Percentiles rank a stretch among this genome's conserved stretches.
These are phyloP conservation scores for Amanita rimosa DNA, from an alignment of 768 basidiomycete species.

Conservation along the genomic window DNA sequence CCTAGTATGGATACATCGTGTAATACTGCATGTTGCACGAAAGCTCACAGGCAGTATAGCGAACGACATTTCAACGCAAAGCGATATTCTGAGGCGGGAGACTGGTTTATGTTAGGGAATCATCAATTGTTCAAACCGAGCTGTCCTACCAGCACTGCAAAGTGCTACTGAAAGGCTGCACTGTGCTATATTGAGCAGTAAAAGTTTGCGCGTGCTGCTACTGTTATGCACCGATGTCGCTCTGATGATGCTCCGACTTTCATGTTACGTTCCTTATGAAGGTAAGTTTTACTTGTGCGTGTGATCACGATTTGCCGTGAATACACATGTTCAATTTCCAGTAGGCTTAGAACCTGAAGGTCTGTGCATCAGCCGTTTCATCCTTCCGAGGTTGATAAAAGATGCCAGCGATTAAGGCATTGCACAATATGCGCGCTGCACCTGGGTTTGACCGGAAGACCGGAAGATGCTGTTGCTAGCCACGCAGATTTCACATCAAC, in stretches of 20 bases:
- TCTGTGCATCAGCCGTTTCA: slow-evolving; percentile 15
- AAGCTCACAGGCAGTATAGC: slow-evolving; percentile 79
- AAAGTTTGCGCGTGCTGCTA: slow-evolving; percentile 62
- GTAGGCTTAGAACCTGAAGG: slow-evolving; percentile 79
- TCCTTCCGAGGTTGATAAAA: slow-evolving; percentile 4
- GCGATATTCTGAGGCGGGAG: slow-evolving; percentile 65
- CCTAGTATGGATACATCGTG: slow-evolving; percentile 12
- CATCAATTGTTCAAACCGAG: slow-evolving; percentile 51
- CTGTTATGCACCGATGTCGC: slow-evolving; percentile 63
- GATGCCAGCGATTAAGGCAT: slow-evolving; percentile 49
- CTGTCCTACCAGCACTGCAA: slow-evolving; percentile 42
- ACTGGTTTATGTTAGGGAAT: slow-evolving; percentile 70
- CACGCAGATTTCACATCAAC: slow-evolving; percentile 74
- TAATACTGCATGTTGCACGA: slow-evolving; percentile 5
- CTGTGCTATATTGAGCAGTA: slow-evolving; percentile 70
- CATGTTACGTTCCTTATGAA: slow-evolving; percentile 75
- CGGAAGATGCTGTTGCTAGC: slow-evolving; percentile 76
- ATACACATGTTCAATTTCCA: slow-evolving; percentile 4
- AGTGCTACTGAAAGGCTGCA: slow-evolving; percentile 78
- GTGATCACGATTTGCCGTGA: slow-evolving; percentile 2
- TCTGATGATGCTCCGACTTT: slow-evolving; percentile 62
- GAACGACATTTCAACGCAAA: slow-evolving; percentile 68
- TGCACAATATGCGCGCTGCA: slow-evolving; percentile 59
- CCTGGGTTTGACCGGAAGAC: slow-evolving; percentile 80
- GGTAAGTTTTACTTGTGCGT: slow-evolving; percentile 34